Evolutionary conservation across 306 rosid genomes (phyloP).

Genomic region (Malus orientalis): DNA sequence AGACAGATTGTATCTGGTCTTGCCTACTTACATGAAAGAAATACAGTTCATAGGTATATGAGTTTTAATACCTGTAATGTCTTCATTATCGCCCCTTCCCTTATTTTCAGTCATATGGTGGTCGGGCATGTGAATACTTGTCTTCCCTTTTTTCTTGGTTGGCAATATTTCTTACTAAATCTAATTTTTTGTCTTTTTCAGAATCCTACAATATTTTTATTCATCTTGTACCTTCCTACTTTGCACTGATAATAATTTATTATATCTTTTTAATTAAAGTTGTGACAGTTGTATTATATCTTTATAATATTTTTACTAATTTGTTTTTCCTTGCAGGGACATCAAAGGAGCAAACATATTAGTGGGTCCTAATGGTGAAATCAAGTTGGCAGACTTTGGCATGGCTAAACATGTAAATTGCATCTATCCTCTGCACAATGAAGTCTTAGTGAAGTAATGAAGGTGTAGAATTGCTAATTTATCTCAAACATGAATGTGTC

Average conservation of each 20-base stretch:
- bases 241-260: not conserved
- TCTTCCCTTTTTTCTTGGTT: no score
- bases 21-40: slow-evolving; percentile 89
- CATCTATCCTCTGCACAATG: slow-evolving; percentile 17
- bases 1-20: slow-evolving; percentile 90
- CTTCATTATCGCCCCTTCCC: not conserved
- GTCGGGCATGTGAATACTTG: not conserved
- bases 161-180: not conserved
- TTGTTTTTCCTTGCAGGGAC: slow-evolving; percentile 60
- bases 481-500: not conserved
- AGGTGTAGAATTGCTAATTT: not conserved
- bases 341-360: slow-evolving; percentile 98
- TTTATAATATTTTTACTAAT: not conserved
- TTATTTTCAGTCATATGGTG: not conserved
- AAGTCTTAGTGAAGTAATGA: slow-evolving; percentile 19
- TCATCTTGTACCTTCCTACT: not conserved
- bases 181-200: not conserved
- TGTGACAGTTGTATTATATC: not conserved
- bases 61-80: not conserved
- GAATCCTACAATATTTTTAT: not conserved
- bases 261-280: not conserved
- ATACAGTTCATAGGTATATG: slow-evolving; percentile 85
- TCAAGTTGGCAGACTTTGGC: slow-evolving; percentile 98
- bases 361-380: slow-evolving; percentile 89
- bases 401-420: slow-evolving; percentile 89